Evolutionary conservation across 2,329 filamentous ascomycete genomes (phyloP).

Genomic region (Sporothrix humicola): DNA sequence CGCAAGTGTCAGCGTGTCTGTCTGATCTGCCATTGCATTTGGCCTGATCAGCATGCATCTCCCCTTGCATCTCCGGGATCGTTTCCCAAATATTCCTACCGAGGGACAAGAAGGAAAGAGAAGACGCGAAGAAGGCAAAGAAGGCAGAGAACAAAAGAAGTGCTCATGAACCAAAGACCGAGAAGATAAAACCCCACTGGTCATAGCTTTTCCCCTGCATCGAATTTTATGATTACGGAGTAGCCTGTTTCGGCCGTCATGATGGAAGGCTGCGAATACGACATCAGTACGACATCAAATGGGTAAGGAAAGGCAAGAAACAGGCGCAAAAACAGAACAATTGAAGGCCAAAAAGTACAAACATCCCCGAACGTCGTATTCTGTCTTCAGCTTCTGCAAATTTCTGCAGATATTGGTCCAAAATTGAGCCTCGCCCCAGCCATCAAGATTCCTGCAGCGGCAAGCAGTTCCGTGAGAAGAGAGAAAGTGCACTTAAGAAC

Average conservation of each 20-base stretch:
- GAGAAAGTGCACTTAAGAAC: too few species aligned
- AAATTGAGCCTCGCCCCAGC: neutral
- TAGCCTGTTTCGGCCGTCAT: conserved; percentile 19
- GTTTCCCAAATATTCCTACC: neutral
- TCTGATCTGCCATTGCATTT: conserved; percentile 24
- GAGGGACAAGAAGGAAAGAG: too few species aligned
- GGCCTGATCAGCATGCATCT: conserved; percentile 26
- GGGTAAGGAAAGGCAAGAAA: too few species aligned
- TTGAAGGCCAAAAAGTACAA: too few species aligned
- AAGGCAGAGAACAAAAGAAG: neutral
- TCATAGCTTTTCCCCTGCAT: conserved; percentile 27
- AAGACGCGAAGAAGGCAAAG: neutral
- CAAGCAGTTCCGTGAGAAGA: neutral
- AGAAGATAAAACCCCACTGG: neutral
- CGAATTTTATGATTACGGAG: conserved; percentile 4
- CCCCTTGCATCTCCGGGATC: conserved; percentile 20
- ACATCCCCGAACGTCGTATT: conserved; percentile 1
- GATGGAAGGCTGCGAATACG: conserved; percentile 1
- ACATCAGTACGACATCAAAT: neutral
- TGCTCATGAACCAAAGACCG: neutral
- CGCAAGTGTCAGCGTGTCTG: neutral
- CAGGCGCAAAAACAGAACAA: too few species aligned
- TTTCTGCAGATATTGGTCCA: neutral
- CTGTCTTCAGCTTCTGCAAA: neutral
- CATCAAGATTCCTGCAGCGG: neutral